Evolutionary conservation across 2,329 filamentous ascomycete species (phyloP), one percentile per base, ranked within the genome.

Genomic region (Claviceps sp.): DNA sequence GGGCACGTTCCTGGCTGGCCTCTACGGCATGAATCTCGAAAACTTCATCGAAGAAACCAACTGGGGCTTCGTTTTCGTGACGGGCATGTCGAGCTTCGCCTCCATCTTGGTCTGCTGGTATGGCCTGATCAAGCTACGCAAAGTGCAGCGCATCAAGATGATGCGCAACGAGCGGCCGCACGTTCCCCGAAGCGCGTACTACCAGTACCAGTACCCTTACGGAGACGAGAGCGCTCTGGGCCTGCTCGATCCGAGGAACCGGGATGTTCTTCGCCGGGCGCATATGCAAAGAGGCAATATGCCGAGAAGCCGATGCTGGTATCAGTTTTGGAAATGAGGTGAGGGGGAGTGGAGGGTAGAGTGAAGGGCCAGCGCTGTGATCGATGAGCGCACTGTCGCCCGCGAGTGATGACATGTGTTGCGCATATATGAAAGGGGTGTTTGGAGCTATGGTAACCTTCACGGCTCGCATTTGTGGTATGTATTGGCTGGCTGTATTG

Each of bases 11-110:
- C 78, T 96, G 61, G 94, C 93, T 8, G 90, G 90, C n/a, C 81
- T 98, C n/a, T 98, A 97, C 75, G 93, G 93, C 60, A 97, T 97
- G 90, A 98, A 98, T 72, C 74, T 98, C 57, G 94, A 96, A 65
- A 97, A 97, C 70, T 97, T 96, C 68, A 89, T 97, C 61, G 93
- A 98, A 72, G 91, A 97, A 65, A 90, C 87, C 1, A 80, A 88
- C 67, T 79, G 88, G 67, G 93, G 91, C 11, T 97, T 98, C 66
- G 77, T 76, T 47, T 80, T 80, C 51, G 83, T 98, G 55, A 88
- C 85, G 2, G 74, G 72, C 17, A 73, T 79, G 55, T 94, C 87
- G 53, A 77, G 84, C 52, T 61, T 84, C 52, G 82, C 90, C 65
- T 88, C 87, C 14, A 77, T 84, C 51, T 60, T 90, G 8, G 87